Percentiles rank a stretch among this genome's conserved stretches.
Conservation (phyloP, 1,284 basidiomycete genomes). For the Grifola frondosa region DNA sequence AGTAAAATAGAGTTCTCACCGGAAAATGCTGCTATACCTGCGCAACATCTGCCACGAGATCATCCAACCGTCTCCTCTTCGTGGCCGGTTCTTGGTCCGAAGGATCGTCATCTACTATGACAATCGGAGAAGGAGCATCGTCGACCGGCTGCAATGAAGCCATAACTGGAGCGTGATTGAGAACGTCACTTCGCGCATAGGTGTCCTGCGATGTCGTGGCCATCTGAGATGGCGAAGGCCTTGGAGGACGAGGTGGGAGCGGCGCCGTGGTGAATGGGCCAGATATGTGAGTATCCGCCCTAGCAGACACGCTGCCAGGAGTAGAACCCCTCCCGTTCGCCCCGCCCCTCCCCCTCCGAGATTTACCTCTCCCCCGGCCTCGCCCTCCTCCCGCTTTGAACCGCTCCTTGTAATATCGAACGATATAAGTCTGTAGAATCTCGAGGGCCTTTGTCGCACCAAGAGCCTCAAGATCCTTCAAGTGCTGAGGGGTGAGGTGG, state of each 20-base stretch:
- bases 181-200: not conserved
- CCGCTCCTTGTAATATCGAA: slow-evolving; percentile 82
- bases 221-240: slow-evolving; percentile 20
- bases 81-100: slow-evolving; percentile 49
- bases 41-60: slow-evolving; percentile 15
- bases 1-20: no score
- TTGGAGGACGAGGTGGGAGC: slow-evolving; percentile 30
- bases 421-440: slow-evolving; percentile 82
- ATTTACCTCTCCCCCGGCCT: slow-evolving; percentile 44
- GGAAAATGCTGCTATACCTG: slow-evolving; percentile 9
- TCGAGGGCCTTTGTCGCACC: slow-evolving; percentile 83
- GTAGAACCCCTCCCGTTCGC: slow-evolving; percentile 24
- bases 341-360: slow-evolving; percentile 40
- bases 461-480: slow-evolving; percentile 75
- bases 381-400: slow-evolving; percentile 45
- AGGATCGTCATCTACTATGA: slow-evolving; percentile 54
- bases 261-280: slow-evolving; percentile 42
- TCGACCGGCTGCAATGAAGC: slow-evolving; percentile 34
- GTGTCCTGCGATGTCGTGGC: slow-evolving; percentile 23
- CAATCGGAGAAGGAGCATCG: slow-evolving; percentile 38
- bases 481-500: slow-evolving; percentile 70
- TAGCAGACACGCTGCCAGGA: slow-evolving; percentile 8
- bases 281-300: slow-evolving; percentile 15
- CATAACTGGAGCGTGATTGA: slow-evolving; percentile 15
- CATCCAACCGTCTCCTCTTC: slow-evolving; percentile 50